Evolutionary conservation across 164 flowering plant species (phyloP), one percentile per base, ranked within the genome.

Genomic region (Stephania japonica): DNA sequence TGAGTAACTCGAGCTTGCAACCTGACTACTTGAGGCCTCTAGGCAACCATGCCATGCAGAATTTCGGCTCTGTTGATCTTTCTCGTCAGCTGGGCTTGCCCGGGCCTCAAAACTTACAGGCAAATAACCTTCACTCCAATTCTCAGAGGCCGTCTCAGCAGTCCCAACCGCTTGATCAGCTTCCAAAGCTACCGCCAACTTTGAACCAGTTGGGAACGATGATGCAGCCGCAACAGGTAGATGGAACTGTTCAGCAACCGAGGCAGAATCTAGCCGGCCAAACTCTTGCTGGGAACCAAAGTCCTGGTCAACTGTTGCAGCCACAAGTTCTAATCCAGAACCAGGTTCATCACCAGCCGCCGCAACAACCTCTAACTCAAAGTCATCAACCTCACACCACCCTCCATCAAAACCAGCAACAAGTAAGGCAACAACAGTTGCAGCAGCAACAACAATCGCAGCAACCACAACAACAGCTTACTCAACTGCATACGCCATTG

Each of bases 51-150:
- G 79, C 84, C 69, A 72, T 87, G 47, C 90, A 85, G 77, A 88
- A 84, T 73, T 75, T 81, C 67, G 79, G 85, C 68, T 86, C 86
- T 21, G 74, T 87, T 18, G 98, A 90, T 78, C 73, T 90, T 68
- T 88, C 96, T 26, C 90, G 87, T 71, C 98, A 91, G 69, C 76
- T 90, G 70, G 90, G 91, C 25, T 81, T 88, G 72, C 78, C 85
- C 0, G 76, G 84, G 27, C 73, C 90, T 7, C 99, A 89, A 71
- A 71, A 86, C 23, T 77, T 87, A 77, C 92, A 84, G 78, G 87
- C 85, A 72, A 89, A 82, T 80, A 86, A 80, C 80, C 70, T 86
- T 50, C 90, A 85, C 71, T 84, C 87, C 72, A 87, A 78, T 80
- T 65, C 81, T 18, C 93, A 87, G 77, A 85, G 86, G 80, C 85